Conservation (phyloP, 1,284 basidiomycete genomes). For the Athelia psychrophila region DNA sequence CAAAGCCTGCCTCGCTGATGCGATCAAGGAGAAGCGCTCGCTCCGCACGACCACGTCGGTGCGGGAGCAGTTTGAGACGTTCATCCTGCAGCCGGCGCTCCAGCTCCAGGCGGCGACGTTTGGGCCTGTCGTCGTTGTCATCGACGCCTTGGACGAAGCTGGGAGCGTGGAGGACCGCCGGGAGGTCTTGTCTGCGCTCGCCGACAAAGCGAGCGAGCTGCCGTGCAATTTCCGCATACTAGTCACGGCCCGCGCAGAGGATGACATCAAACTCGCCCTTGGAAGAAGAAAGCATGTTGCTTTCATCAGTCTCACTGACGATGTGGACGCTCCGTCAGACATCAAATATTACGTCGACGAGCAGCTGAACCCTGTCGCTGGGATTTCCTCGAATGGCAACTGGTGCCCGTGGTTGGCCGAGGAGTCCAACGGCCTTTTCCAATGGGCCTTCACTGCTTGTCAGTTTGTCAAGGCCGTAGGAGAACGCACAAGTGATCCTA, state of each 20-base stretch:
- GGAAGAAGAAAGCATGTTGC: conserved; percentile 7
- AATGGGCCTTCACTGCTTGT: conserved; percentile 23
- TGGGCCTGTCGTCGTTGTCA: background rate
- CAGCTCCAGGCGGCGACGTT: background rate
- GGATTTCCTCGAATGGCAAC: conserved; percentile 7
- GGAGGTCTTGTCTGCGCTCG: conserved; percentile 5
- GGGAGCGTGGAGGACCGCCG: conserved; percentile 6
- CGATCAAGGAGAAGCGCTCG: background rate
- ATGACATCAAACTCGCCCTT: conserved; percentile 6
- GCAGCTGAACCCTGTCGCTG: conserved; percentile 13
- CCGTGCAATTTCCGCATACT: conserved; percentile 10
- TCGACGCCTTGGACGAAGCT: conserved; percentile 17
- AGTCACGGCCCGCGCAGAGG: conserved; percentile 13
- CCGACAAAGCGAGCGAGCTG: conserved; percentile 4
- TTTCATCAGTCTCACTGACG: conserved; percentile 5
- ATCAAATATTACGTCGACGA: conserved; percentile 25
- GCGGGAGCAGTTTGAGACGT: background rate
- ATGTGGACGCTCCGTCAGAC: conserved; percentile 8
- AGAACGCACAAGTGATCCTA: conserved; percentile 23
- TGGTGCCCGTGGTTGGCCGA: conserved; percentile 25
- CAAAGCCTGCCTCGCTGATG: background rate
- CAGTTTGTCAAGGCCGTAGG: conserved; percentile 21
- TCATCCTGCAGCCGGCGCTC: conserved; percentile 2
- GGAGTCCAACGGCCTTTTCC: conserved; percentile 8
- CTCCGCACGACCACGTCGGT: background rate